Evolutionary conservation across 1,139 yeast species (phyloP), one percentile per base, ranked within the genome.

Genomic region (Neolecta irregularis): DNA sequence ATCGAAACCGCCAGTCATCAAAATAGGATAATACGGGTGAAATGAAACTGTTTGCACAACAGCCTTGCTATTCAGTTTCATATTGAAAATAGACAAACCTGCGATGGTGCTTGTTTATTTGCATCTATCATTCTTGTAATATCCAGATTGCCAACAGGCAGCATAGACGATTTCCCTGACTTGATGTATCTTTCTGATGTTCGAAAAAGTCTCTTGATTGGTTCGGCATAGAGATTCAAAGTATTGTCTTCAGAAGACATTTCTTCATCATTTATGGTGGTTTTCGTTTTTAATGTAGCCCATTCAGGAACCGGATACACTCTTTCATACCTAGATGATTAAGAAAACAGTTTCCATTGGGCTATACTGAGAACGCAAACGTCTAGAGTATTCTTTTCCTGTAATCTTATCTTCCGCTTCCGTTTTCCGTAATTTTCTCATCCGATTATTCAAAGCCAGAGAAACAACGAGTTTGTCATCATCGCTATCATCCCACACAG

Each of bases 401-500:
- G 57, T 46, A 17, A 88, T 60, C 2, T 51, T 48, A 24, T 67
- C 60, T 45, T 88, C 95, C 2, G 58, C 56, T 42, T 71, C 75
- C 0, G 66, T 54, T 37, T 65, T 64, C 47, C 95, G 68, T 47
- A 91, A 64, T 57, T 88, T 88, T 48, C 70, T 74, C 33, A 77
- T 56, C 47, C 68, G 70, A 45, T 74, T 76, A 1, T 74, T 62
- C 1, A 69, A 53, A 6, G 62, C 55, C 21, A 91, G 57, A 1
- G 92, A 70, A 4, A 88, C 64, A 16, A 60, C 60, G 19, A 79
- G 48, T 37, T 63, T 64, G 46, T 85, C 96, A 53, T 88, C 98
- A 51, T 88, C 98, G 41, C 92, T 76, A 56, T 88, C 99, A 13
- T 58, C 57, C 99, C 99, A 91, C 5, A 83, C 93, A 40, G 63